Evolutionary conservation across 1,139 yeast genomes (phyloP).

Genomic region (Kodamaea arcana): DNA sequence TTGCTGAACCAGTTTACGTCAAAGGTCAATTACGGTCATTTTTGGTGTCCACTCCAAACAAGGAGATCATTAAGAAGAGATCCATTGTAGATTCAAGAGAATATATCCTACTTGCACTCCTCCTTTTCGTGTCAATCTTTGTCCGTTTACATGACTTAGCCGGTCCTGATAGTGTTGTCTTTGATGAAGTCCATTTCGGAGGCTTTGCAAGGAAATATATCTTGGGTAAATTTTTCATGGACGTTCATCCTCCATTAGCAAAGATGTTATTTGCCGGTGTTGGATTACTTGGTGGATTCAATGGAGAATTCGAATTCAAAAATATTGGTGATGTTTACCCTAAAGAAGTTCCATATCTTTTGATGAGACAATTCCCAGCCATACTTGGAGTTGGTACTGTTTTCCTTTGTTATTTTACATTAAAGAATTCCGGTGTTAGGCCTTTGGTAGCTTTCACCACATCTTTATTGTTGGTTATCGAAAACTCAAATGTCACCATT

Average conservation of each 20-base stretch:
- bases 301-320: constrained; percentile 70
- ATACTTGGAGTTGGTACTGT: constrained; percentile 77
- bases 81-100: constrained; percentile 23
- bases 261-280: constrained; percentile 83
- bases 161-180: constrained; percentile 77
- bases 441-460: constrained; percentile 70
- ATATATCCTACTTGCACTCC: constrained; percentile 34
- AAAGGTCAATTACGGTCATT: constrained; percentile 27
- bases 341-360: constrained; percentile 59
- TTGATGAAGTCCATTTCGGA: constrained; percentile 71
- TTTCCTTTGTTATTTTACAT: constrained; percentile 70
- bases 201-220: constrained; percentile 76
- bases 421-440: constrained; percentile 83
- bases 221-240: constrained; percentile 74
- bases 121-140: constrained; percentile 50
- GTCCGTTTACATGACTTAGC: constrained; percentile 51
- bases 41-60: constrained; percentile 26
- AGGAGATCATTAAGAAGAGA: constrained; percentile 18
- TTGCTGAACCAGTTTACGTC: constrained; percentile 22
- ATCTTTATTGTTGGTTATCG: constrained; percentile 65
- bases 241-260: constrained; percentile 92
- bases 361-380: constrained; percentile 88
- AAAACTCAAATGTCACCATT: constrained; percentile 83
- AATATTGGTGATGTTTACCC: constrained; percentile 68
- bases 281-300: constrained; percentile 68